phyloP scores from a whole-genome alignment of 2,329 filamentous ascomycete species.

The Pseudovirgaria hyperparasitica region DNA sequence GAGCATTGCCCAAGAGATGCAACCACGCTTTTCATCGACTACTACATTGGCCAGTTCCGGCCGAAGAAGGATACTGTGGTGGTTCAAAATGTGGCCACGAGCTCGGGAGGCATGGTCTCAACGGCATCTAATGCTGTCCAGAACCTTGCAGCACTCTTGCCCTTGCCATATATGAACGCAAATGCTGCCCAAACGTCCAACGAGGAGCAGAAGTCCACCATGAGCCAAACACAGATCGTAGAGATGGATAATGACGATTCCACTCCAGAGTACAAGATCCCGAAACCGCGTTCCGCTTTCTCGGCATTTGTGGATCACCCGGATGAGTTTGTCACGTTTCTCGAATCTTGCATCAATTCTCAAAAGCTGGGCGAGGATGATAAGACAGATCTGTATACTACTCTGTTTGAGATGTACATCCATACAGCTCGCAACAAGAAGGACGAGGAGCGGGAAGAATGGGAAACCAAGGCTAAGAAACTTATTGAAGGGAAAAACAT shows the following conservation, averaged over 20 bases:
- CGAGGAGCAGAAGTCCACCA: conserved; percentile 38
- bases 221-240: conserved; percentile 40
- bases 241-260: conserved; percentile 40
- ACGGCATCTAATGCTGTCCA: conserved; percentile 65
- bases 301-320: conserved; percentile 94
- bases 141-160: conserved; percentile 71
- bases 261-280: conserved; percentile 55
- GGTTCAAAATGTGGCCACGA: conserved; percentile 33
- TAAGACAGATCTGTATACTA: conserved; percentile 80
- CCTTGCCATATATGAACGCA: conserved; percentile 72
- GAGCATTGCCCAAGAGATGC: conserved; percentile 74
- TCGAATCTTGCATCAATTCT: conserved; percentile 75
- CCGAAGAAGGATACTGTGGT: conserved; percentile 54
- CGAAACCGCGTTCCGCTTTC: conserved; percentile 79
- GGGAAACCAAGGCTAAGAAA: conserved; percentile 83
- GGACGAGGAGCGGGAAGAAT: conserved; percentile 57
- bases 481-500: conserved; percentile 69
- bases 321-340: conserved; percentile 79
- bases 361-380: conserved; percentile 59
- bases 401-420: conserved; percentile 95
- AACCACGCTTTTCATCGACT: conserved; percentile 82
- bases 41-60: conserved; percentile 77
- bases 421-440: conserved; percentile 72
- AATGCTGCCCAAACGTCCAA: conserved; percentile 40
- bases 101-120: conserved; percentile 27